Conservation (phyloP, 2,329 filamentous ascomycete species). For the Arthroderma sp. region DNA sequence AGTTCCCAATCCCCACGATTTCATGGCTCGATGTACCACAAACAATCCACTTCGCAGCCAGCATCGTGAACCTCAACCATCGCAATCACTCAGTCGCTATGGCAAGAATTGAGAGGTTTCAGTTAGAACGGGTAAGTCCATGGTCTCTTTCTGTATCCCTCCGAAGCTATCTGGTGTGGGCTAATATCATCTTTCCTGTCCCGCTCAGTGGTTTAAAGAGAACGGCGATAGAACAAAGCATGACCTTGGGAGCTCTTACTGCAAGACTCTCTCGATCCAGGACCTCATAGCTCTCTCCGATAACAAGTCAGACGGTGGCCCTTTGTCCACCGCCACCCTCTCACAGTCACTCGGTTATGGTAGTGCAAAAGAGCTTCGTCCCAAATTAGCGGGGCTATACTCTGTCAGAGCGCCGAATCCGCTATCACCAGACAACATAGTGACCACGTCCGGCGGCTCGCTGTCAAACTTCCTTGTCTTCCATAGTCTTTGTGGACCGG, state of each 20-base stretch:
- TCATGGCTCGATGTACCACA: too few relatives aligned
- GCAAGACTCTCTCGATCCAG: constrained; percentile 41
- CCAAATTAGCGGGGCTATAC: constrained; percentile 53
- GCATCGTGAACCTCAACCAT: too few relatives aligned
- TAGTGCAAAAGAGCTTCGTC: constrained; percentile 51
- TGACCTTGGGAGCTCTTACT: constrained; percentile 46
- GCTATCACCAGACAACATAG: constrained; percentile 47
- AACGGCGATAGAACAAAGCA: constrained; percentile 40
- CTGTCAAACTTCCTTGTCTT: constrained; percentile 71
- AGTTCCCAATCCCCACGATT: too few relatives aligned
- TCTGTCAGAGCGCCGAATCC: constrained; percentile 39
- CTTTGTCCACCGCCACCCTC: constrained; percentile 28
- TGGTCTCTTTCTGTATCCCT: neutral
- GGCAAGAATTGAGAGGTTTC: constrained; percentile 2
- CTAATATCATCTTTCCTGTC: neutral
- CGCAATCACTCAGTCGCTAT: neutral
- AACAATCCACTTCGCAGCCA: too few relatives aligned
- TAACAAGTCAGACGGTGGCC: constrained; percentile 30
- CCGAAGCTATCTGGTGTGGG: neutral
- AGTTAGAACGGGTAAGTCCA: constrained; percentile 1
- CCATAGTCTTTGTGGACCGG: constrained; percentile 56
- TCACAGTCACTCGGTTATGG: constrained; percentile 57
- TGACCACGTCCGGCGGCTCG: constrained; percentile 71
- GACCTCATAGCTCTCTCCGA: constrained; percentile 40
- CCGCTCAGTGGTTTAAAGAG: constrained; percentile 40